phyloP scores from a whole-genome alignment of 176 grass and related monocot genomes.

The Aegilops umbellulata region DNA sequence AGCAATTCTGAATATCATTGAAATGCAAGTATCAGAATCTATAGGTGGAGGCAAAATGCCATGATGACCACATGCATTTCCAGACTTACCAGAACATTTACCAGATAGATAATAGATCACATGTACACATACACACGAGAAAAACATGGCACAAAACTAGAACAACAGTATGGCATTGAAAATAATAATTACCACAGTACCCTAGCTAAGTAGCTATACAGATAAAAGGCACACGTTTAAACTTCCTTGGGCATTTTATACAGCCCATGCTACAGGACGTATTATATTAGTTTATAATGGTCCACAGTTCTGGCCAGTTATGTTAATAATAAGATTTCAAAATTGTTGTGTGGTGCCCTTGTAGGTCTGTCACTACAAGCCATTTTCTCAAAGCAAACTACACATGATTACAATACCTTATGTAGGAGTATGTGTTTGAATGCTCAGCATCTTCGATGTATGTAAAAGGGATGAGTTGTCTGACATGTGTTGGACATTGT shows the following conservation, averaged over 20 bases:
- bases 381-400: not conserved
- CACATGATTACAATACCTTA: not conserved
- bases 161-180: not conserved
- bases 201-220: not conserved
- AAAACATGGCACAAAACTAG: not conserved
- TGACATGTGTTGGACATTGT: not conserved
- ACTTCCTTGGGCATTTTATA: not conserved
- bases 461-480: not conserved
- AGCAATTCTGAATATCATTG: constrained; percentile 70
- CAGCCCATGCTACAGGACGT: not conserved
- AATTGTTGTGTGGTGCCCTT: not conserved
- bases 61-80: not conserved
- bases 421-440: not conserved
- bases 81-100: not conserved
- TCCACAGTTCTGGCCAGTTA: not conserved
- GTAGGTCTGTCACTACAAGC: not conserved
- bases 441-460: constrained; percentile 10
- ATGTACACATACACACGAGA: not conserved
- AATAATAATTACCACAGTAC: not conserved
- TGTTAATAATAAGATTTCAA: not conserved
- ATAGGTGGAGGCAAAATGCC: not conserved
- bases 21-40: constrained; percentile 35
- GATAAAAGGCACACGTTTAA: not conserved
- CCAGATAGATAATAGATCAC: constrained; percentile 4
- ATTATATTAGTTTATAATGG: not conserved